Conservation (phyloP, 495 filamentous ascomycete species). For the Tuber brumale region DNA sequence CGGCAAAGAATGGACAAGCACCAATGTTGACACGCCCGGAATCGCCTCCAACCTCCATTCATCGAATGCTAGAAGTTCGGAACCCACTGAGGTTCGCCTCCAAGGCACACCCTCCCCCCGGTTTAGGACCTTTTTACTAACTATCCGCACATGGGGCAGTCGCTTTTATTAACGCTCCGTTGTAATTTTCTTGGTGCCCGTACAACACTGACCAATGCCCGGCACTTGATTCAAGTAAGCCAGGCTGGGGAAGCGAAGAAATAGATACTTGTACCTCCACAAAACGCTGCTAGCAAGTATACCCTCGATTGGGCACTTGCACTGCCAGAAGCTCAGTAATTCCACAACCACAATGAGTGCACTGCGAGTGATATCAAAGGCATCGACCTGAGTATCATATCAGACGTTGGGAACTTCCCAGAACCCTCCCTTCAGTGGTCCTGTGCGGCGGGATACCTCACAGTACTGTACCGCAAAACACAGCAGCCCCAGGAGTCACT, state of each 20-base stretch:
- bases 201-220: not conserved
- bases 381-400: not conserved
- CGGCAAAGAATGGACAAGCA: not conserved
- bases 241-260: not conserved
- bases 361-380: not conserved
- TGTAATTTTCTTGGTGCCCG: not conserved
- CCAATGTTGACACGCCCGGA: not conserved
- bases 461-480: not conserved
- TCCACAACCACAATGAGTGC: not conserved
- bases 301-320: not conserved
- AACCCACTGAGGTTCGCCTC: slow-evolving; percentile 7
- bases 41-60: not conserved
- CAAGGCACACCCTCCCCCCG: slow-evolving; percentile 18
- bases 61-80: not conserved
- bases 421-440: not conserved
- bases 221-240: not conserved
- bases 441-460: not conserved
- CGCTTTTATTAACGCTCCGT: not conserved
- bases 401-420: not conserved
- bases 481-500: not conserved
- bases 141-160: not conserved
- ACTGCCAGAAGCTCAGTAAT: not conserved
- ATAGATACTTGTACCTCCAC: not conserved
- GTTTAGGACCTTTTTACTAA: not conserved
- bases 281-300: not conserved